These are phyloP conservation scores for Coemansia sp. DNA, from an alignment of 192 early-diverging fungal genomes.

Conservation along the genomic window DNA sequence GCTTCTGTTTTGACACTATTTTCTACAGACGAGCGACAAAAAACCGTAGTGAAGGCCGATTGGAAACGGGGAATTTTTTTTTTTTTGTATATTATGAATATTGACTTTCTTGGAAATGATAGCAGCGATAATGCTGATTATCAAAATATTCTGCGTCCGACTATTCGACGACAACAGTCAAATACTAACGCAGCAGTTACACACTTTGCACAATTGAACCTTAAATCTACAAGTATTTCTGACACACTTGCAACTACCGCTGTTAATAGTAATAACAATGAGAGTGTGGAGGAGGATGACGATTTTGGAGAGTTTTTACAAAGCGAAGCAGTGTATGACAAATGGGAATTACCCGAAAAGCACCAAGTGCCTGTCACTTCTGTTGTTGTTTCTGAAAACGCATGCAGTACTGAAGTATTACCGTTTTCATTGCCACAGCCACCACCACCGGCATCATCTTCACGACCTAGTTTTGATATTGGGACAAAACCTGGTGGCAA, in stretches of 20 bases:
- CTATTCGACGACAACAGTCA: constrained; percentile 19
- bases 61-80: not conserved
- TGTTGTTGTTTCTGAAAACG: not conserved
- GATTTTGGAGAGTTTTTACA: constrained; percentile 43
- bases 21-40: not conserved
- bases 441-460: constrained; percentile 11
- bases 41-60: no score
- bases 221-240: not conserved
- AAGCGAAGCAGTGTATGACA: constrained; percentile 1
- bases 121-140: constrained; percentile 9
- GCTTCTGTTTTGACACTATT: not conserved
- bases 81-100: not conserved
- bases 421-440: constrained; percentile 6
- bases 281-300: constrained; percentile 5
- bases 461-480: not conserved
- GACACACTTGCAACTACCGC: not conserved
- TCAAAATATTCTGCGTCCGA: constrained; percentile 13
- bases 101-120: constrained; percentile 23
- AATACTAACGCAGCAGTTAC: not conserved
- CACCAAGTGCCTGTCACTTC: not conserved
- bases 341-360: not conserved
- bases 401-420: not conserved
- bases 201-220: not conserved
- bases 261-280: not conserved
- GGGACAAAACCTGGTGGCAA: not conserved